A percentile compares a stretch with the other conserved stretches of the same genome.
Conservation (phyloP, 305 asterid genomes). For the Fraxinus xanthoxyloides region DNA sequence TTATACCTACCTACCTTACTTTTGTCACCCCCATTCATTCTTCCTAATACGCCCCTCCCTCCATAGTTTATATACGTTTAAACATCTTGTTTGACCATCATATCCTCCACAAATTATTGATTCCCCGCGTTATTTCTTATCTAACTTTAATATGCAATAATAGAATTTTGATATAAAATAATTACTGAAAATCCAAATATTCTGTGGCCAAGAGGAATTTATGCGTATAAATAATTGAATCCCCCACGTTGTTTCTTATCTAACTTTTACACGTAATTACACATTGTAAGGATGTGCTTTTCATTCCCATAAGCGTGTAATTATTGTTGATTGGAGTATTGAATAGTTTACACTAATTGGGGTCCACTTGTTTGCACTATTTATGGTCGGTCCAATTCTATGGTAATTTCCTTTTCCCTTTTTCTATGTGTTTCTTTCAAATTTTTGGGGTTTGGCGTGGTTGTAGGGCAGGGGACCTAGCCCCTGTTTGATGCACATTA, state of each 20-base stretch:
- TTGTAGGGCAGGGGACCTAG: neutral
- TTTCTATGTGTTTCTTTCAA: neutral
- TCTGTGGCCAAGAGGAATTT: neutral
- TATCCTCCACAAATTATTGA: conserved; percentile 4
- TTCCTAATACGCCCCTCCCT: conserved; percentile 26
- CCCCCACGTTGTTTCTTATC: conserved; percentile 13
- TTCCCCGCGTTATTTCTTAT: neutral
- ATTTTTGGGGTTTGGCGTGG: neutral
- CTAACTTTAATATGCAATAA: no score
- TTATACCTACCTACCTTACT: conserved; percentile 37
- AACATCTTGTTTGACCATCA: conserved; percentile 19
- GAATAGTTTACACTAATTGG: conserved; percentile 40
- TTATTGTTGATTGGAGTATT: conserved; percentile 49
- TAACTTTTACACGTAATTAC: conserved; percentile 23
- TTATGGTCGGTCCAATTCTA: conserved; percentile 44
- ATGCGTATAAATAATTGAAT: neutral
- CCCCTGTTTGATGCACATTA: no score
- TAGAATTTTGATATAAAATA: neutral
- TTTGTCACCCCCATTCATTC: conserved; percentile 21
- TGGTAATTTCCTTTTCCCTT: conserved; percentile 20
- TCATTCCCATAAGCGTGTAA: conserved; percentile 22
- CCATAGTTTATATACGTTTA: neutral
- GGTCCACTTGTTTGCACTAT: conserved; percentile 54
- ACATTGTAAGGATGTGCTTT: conserved; percentile 22
- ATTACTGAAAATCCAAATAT: neutral